Percentiles rank a stretch among this genome's conserved stretches.
Evolutionary conservation across 2,329 filamentous ascomycete species (phyloP).

Genomic region (Cladophialophora yegresii): DNA sequence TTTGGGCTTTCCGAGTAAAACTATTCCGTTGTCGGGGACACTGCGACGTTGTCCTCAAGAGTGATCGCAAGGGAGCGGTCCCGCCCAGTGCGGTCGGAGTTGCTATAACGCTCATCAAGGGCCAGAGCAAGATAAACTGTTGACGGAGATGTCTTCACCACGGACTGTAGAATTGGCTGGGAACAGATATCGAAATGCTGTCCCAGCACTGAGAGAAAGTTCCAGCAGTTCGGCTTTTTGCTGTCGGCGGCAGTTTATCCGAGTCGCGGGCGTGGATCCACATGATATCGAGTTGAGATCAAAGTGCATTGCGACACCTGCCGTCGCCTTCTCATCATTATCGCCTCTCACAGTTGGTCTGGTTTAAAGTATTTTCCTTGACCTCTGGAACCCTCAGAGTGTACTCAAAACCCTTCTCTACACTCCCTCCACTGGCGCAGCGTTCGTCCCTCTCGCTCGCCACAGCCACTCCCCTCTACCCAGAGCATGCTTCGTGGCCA

Average conservation of each 20-base stretch:
- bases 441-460: background rate
- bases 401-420: background rate
- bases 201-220: background rate
- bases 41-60: slow-evolving; percentile 47
- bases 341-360: background rate
- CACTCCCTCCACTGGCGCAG: background rate
- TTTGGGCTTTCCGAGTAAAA: slow-evolving; percentile 42
- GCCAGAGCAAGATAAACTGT: background rate
- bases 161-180: background rate
- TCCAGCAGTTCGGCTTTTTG: background rate
- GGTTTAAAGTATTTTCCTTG: background rate
- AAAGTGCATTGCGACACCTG: background rate
- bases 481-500: slow-evolving; percentile 65
- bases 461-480: background rate
- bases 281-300: background rate
- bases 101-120: slow-evolving; percentile 45
- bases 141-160: background rate
- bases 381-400: background rate
- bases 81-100: slow-evolving; percentile 44
- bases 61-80: slow-evolving; percentile 43
- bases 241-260: background rate
- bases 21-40: slow-evolving; percentile 43
- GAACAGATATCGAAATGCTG: background rate
- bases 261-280: background rate
- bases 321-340: background rate